Evolutionary conservation across 768 basidiomycete species (phyloP), one percentile per base, ranked within the genome.

Genomic region (Russula virescens): DNA sequence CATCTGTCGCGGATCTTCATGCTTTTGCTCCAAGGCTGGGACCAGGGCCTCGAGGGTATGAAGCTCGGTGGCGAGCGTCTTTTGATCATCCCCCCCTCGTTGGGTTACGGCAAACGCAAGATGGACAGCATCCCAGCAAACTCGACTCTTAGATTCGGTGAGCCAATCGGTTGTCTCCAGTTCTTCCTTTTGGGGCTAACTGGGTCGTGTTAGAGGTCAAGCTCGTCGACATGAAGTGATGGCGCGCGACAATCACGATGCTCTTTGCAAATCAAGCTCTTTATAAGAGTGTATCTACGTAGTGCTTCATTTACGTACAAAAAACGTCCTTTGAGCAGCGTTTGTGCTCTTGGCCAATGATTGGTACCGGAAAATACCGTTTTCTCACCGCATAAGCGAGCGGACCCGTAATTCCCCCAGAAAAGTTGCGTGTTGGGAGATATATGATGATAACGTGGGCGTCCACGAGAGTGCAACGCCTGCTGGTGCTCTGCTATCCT

Each of bases 41-140:
- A 98, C 69, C 78, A 91, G 70, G 96, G 95, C 45, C 80, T 98
- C 60, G 85, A 79, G 34, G 96, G 96, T 38, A 97, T 98, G 94
- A 87, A 91, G 69, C 84, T 88, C 45, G 89, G 86, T 45, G 94
- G 95, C 28, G 94, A 98, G 75, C 84, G 96, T 55, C 76, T 85
- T 61, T 78, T 98, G 67, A 85, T 80, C 47, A 80, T 94, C 53
- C 92, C 91, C 48, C 76, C 89, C 16, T 70, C 78, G 31, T 79
- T 91, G 78, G 88, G 73, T 21, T 91, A 89, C 65, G 96, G 95
- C 48, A 81, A 77, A 66, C 78, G 76, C 69, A 86, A 86, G 70
- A 75, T 77, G 68, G 73, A 71, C 2, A 80, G 72, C 11, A 94
- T 96, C 60, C 94, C 94, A 55, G 69, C 84, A 45, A 89, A 89